Evolutionary conservation across 2,329 filamentous ascomycete species (phyloP), one percentile per base, ranked within the genome.

Genomic region (Cytospora leucostoma): DNA sequence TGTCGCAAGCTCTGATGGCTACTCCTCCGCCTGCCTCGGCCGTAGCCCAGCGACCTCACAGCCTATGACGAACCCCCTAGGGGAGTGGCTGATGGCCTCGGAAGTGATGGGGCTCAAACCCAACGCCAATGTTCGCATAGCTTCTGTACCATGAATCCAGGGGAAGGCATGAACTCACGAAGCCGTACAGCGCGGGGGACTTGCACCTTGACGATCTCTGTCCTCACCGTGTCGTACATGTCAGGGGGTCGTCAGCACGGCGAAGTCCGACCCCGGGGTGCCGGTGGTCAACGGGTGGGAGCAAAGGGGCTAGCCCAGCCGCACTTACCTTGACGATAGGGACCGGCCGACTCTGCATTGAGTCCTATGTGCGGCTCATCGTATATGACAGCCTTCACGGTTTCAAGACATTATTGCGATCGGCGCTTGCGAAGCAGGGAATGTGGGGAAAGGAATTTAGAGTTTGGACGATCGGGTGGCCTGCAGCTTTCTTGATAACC

Each of bases 331-430:
- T 85, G n/a, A n/a, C n/a, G n/a, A n/a, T 84, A 1, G 93, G 93
- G 13, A 94, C 82, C 0, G 92, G 92, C 21, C 91, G 84, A 65
- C 95, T 86, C 77, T 96, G 89, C 61, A 97, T 77, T 0, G 84
- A 88, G 61, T 96, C 83, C 71, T 91, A n/a, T 87, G 71, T 84
- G 82, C 4, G 90, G 89, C 2, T 89, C 92, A 66, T 94, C 88
- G 78, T 97, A 96, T 61, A 97, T 85, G 35, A 97, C 91, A 35
- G 92, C 92, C 75, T 91, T 90, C 93, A 97, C 97, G 0, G 84
- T 91, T 40, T 71, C 73, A 63, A 58, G 74, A 70, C 74, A 79
- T 74, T 32, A 40, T 63, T 35, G 59, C 40, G n/a, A 19, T 19
- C 40, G n/a, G 8, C 7, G 59, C 58, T 21, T 32, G 7, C n/a